Base-by-base conservation (phyloP, 2,329 filamentous ascomycete species). In the Hymenoscyphus scutula region DNA sequence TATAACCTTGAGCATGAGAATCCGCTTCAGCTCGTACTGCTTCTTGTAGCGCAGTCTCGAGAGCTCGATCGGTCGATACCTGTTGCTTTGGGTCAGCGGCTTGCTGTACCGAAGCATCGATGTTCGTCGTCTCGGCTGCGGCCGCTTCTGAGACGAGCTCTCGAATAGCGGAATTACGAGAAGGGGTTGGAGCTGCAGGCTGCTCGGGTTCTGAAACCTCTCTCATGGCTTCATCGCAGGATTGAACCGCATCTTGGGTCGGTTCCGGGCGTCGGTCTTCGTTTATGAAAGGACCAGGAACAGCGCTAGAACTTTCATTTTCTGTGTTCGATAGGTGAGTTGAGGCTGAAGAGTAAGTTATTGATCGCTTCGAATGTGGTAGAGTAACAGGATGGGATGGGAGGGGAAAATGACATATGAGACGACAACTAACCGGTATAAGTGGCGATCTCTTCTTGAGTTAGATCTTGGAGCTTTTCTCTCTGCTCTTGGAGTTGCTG, bases 401-500 rank as follows among this genome's bases (percentile, higher is more conserved):
- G n/a, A 19, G 30, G 37, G 15, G 32, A 56, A 45, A 23, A 32
- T 56, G 51, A 23, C 30, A 53, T 29, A 56, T 56, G 30, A 34
- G 53, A 48, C 1, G 30, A 19, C 11, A 25, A 51, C 70, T 61
- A 70, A 73, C 71, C 65, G 59, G 56, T 51, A 41, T 48, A 66
- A 41, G 59, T 65, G n/a, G 65, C 62, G 48, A 66, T 62, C 34
- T 70, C 67, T 62, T 74, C 68, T 41, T 37, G 56, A 10, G 65
- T 69, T 30, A 75, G 64, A 41, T 69, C 66, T 30, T 70, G 64
- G 6, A 76, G 63, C 63, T 74, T 73, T 41, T 74, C 72, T 62
- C 72, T 74, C 53, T 77, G 62, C 29, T 64, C 69, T 32, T 74
- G 71, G 17, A 76, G 70, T 60, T 72, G 71, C 19, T 70, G 67